Evolutionary conservation across 495 filamentous ascomycete genomes (phyloP), one percentile per base, ranked within the genome.

Genomic region (Hypoxylon fuscum): DNA sequence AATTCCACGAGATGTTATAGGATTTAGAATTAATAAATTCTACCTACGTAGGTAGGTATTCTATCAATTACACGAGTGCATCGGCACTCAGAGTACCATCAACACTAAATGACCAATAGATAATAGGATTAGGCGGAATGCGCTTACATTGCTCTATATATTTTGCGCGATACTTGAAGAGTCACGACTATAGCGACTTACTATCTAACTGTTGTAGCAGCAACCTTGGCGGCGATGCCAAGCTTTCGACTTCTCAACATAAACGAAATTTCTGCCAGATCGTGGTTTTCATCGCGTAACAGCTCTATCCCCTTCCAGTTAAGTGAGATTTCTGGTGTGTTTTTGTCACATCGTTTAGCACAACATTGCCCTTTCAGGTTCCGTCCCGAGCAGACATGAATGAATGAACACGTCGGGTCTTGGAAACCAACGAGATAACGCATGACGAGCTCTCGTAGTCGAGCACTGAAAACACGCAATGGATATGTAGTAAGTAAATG

Each of bases 401-500:
- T 27, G 41, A 35, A 52, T 23, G 46, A 49, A 44, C 23, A 53
- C 23, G 35, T 52, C 52, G 20, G 31, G 20, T 35, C 27, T 31
- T 53, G 40, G 40, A 31, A 49, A 45, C 35, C 0, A 29, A 42
- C 40, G 37, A 53, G 53, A 58, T 66, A 62, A 66, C 29, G 43
- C 27, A 49, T 32, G 57, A 11, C 27, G 22, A 61, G 25, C 27
- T 34, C 32, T 54, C 37, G 37, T 27, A 14, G 27, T 45, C 21
- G 35, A 62, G 53, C 12, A 23, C 31, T 44, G 5, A 37, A 44
- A 14, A 45, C 17, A 34, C 15, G 32, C 23, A 41, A 55, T 57
- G n/a, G 46, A 62, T 66, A 66, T 66, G 63, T 66, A 66, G 63
- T 66, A 66, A 66, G 63, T 66, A 62, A 62, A 53, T 15, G 23